Percentiles rank a stretch among this genome's conserved stretches.
Conservation (phyloP, 2,329 filamentous ascomycete genomes). For the Paecilomyces fulvus region DNA sequence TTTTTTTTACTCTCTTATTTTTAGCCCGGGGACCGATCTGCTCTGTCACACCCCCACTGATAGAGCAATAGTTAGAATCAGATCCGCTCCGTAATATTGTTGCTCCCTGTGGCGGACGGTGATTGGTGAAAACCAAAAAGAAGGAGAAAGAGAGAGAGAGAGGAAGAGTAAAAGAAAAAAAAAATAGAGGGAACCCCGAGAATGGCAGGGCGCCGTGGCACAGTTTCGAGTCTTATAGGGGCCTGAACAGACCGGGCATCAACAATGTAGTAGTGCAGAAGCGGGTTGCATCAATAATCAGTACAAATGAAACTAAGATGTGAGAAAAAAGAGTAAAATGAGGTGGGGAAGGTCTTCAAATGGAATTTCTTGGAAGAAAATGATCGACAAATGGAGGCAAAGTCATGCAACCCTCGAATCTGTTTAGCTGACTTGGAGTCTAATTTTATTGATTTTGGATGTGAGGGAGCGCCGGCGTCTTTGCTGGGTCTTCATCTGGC, state of each 20-base stretch:
- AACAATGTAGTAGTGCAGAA: constrained; percentile 8
- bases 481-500: not conserved
- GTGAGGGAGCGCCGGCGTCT: not conserved
- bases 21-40: not conserved
- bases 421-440: not conserved
- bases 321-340: not conserved
- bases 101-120: constrained; percentile 5
- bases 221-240: constrained; percentile 16
- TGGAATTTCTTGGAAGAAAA: not conserved
- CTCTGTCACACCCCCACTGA: not conserved
- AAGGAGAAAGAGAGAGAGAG: not conserved
- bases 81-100: not conserved
- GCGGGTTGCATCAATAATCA: not conserved
- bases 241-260: not conserved
- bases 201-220: constrained; percentile 11
- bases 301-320: not conserved
- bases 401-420: not conserved
- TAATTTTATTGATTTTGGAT: constrained; percentile 1
- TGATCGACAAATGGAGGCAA: not conserved
- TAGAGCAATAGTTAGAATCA: not conserved
- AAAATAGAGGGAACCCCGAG: not conserved
- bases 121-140: not conserved
- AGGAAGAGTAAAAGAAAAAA: constrained; percentile 3
- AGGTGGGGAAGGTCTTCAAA: not conserved
- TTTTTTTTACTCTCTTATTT: not conserved